Base-by-base conservation (phyloP, 495 filamentous ascomycete species). In the Thozetella sp. region DNA sequence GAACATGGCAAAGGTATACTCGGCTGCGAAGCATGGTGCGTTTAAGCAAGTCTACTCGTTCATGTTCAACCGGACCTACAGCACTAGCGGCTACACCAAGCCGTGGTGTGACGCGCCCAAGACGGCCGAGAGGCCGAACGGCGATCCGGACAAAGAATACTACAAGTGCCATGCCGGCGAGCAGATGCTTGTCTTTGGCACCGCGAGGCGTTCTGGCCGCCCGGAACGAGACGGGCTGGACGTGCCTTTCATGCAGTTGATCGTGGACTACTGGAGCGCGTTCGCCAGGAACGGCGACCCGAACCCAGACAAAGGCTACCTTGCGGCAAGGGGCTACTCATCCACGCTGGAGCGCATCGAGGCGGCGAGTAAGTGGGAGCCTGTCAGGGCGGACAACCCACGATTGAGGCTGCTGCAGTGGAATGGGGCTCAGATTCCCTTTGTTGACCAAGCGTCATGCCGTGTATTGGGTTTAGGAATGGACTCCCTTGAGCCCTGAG, bases 111-210 rank as follows among this genome's bases (percentile, higher is more conserved):
- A 66, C 15, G 59, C 77, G 9, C 71, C 74, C 0, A 57, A 59
- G 6, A 67, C 70, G 0, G 25, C 62, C 1, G 52, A 25, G 0
- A 57, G 60, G 48, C 76, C 72, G 3, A 60, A 73, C 55, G 76
- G 77, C 22, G 69, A 79, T 61, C 69, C 77, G 19, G 57, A 60
- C 43, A 54, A 17, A 6, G 72, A 75, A 60, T 79, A 80, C 67
- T 75, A 71, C 61, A 79, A 79, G 51, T 83, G 80, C 63, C 80
- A 82, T 64, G 76, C 74, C 17, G 79, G 79, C 22, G 80, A 83
- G 59, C 71, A 81, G 40, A 74, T 72, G 54, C 70, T 74, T 12
- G 68, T 73, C 11, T 78, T 78, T 56, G 75, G 70, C 2, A 70
- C 64, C 43, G 51, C 71, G 46, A n/a, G 22, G 12, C 56, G 70